Conservation (phyloP, 2,329 filamentous ascomycete genomes). For the Fusarium foetens region DNA sequence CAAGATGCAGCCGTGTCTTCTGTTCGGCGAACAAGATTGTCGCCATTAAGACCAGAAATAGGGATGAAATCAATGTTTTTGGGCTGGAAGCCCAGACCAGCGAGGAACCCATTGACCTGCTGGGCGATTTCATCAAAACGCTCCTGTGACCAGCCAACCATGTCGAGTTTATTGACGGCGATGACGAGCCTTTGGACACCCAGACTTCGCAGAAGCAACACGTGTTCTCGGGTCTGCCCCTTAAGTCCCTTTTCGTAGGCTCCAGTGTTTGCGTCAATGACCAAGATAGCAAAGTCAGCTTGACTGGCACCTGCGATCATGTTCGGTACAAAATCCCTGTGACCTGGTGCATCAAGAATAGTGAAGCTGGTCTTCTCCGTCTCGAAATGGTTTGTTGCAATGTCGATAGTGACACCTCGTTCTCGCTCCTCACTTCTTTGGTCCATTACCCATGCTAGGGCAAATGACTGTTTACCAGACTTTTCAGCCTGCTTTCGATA, state of each 20-base stretch:
- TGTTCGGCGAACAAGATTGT: constrained; percentile 77
- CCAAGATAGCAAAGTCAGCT: constrained; percentile 93
- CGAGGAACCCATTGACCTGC: constrained; percentile 85
- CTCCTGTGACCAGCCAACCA: constrained; percentile 81
- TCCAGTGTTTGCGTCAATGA: constrained; percentile 89
- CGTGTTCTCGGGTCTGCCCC: constrained; percentile 94
- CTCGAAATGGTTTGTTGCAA: constrained; percentile 93
- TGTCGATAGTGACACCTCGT: constrained; percentile 94
- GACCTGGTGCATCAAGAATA: constrained; percentile 93
- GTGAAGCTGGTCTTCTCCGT: constrained; percentile 89
- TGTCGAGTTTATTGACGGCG: constrained; percentile 95
- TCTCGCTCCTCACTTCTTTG: constrained; percentile 89
- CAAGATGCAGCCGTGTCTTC: constrained; percentile 71
- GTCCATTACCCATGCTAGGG: constrained; percentile 96
- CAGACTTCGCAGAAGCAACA: constrained; percentile 87
- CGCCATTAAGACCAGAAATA: constrained; percentile 87
- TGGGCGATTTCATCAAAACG: constrained; percentile 87
- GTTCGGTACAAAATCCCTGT: constrained; percentile 96
- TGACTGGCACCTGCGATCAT: constrained; percentile 98
- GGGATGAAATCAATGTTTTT: constrained; percentile 90
- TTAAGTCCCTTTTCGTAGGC: constrained; percentile 94
- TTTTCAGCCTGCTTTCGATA: constrained; percentile 89
- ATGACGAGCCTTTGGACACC: constrained; percentile 90
- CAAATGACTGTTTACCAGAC: constrained; percentile 94
- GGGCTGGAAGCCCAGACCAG: constrained; percentile 80